Evolutionary conservation across 2,329 filamentous ascomycete genomes (phyloP), one percentile per base, ranked within the genome.

Genomic region (Annulohypoxylon truncatum): DNA sequence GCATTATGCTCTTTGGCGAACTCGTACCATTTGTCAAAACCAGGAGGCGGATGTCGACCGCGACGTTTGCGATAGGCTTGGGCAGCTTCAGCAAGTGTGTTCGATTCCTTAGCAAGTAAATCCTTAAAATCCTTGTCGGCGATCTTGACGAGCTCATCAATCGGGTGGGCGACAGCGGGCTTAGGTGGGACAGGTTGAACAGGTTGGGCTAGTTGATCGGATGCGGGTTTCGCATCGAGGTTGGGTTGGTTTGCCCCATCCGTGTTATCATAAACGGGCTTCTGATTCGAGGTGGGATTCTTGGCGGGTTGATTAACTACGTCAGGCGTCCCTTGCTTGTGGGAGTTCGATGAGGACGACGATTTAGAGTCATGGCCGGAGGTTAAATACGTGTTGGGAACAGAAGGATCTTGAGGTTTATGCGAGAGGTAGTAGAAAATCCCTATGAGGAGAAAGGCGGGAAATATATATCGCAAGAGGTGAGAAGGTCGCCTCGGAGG

Each of bases 31-130:
- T 77, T 76, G 50, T 83, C 80, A 68, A 84, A 85, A 3, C 81
- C 82, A 0, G 83, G 83, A 4, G 83, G 83, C 0, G 83, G 83
- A 63, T 84, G 82, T 20, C 83, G 77, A n/a, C 82, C 83, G 42
- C 83, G 80, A 31, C 79, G 79, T 51, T 77, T 72, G 58, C 82
- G 79, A 69, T 85, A 85, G 6, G 76, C 79, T 46, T 78, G 76
- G 0, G 85, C 84, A 0, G 84, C 82, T 26, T 79, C 73, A 4
- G 77, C 74, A 26, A 87, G 76, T 12, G 80, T 81, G 29, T 76
- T 77, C 4, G 80, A 79, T 64, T 81, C 78, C 67, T 80, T 82
- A 26, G 74, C 72, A 35, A 85, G 70, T 13, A 82, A 62, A 10
- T 73, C 73, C 2, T 80, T 73, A 57, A 82, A 83, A 3, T 70